phyloP scores from a whole-genome alignment of 495 filamentous ascomycete genomes.

The Xanthoparmelia taractica region DNA sequence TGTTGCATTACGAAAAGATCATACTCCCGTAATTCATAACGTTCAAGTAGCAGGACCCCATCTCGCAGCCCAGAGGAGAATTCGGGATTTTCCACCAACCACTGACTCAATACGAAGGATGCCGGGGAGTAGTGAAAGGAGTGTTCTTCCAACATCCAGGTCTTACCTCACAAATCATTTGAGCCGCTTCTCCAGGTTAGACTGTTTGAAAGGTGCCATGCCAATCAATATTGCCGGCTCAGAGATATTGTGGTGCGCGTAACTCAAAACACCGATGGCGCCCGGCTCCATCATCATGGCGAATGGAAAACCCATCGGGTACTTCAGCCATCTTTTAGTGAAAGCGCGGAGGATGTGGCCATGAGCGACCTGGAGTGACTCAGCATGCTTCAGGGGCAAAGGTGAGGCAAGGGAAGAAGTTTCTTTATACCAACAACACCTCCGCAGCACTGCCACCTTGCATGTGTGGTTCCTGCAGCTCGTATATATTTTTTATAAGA shows the following conservation, averaged over 20 bases:
- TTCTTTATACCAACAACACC: slow-evolving; percentile 38
- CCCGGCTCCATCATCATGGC: slow-evolving; percentile 68
- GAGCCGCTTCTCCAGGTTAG: not conserved
- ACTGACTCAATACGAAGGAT: no score
- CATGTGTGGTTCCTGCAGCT: slow-evolving; percentile 41
- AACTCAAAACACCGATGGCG: slow-evolving; percentile 64
- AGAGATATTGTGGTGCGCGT: slow-evolving; percentile 49
- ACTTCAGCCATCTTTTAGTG: slow-evolving; percentile 66
- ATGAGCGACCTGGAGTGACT: slow-evolving; percentile 46
- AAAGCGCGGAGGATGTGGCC: slow-evolving; percentile 75
- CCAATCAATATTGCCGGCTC: slow-evolving; percentile 54
- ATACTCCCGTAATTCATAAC: no score
- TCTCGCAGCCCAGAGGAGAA: no score
- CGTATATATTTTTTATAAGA: slow-evolving; percentile 57
- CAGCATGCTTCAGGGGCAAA: not conserved
- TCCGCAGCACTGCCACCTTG: slow-evolving; percentile 45
- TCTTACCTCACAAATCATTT: no score
- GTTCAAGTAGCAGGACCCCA: no score
- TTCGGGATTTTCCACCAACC: no score
- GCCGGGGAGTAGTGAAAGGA: no score
- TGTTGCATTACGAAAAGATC: no score
- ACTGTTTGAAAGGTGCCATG: slow-evolving; percentile 25
- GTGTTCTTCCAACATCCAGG: no score
- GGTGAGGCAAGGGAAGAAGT: not conserved
- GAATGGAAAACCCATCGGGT: slow-evolving; percentile 56